Base-by-base conservation (phyloP, 257 asterid genomes). In the Rhazya stricta region DNA sequence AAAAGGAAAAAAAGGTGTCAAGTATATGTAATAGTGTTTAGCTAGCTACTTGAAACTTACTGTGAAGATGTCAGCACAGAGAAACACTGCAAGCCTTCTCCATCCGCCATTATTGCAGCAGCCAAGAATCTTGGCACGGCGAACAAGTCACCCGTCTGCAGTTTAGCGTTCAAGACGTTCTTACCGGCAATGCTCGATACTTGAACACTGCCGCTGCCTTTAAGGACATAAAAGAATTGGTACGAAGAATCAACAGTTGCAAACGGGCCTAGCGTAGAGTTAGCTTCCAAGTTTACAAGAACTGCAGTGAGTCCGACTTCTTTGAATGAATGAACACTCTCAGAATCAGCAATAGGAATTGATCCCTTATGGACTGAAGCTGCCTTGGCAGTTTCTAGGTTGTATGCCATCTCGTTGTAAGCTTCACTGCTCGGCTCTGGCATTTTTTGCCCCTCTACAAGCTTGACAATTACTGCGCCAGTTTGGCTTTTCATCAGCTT, bases 121-220 rank as follows among this genome's bases (percentile, higher is more conserved):
- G 74, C 70, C 42, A 86, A 83, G 58, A 78, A 86, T 25, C 72
- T 78, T 0, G 88, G 92, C 76, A 86, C 90, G 0, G 80, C 86
- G 57, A 84, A 69, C 50, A 86, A 2, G 11, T 86, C 80, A 63
- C 77, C 88, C 34, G 54, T 70, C 43, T 62, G 23, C 69, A 88
- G 72, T 13, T 34, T 65, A 0, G 60, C 54, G 11, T 80, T 87
- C 70, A 88, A 81, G 9, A 27, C 79, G 45, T 18, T 74, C n/a
- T 73, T n/a, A 1, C 92, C 90, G 43, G 74, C 67, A 0, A 78
- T 74, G 2, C 88, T 89, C 36, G 73, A 77, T 3, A 88, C 80
- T 32, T 80, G 81, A 37, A 86, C 39, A 7, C 61, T 50, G 4
- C 90, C 90, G 39, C 84, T 60, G 15, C 92, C 92, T 66, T 71